Percentiles rank a stretch among this genome's conserved stretches.
phyloP scores from a whole-genome alignment of 2,329 filamentous ascomycete genomes.

The Lecanoromycetidae sp. region DNA sequence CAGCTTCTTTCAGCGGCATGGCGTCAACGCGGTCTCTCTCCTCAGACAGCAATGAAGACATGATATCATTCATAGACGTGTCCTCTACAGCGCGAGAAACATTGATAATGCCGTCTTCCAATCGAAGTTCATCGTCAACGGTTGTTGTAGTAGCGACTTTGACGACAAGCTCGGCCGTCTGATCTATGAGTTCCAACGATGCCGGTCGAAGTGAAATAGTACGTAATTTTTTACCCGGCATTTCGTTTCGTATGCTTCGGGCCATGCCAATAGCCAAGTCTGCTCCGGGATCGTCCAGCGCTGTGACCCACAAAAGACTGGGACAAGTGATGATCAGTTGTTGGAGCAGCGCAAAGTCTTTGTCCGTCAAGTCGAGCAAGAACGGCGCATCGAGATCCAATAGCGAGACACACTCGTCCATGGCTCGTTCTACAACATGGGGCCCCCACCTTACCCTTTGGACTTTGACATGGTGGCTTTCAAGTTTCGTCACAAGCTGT shows the following conservation, averaged over 20 bases:
- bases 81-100: conserved; percentile 7
- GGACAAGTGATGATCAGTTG: not conserved
- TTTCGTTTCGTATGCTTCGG: conserved; percentile 9
- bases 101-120: conserved; percentile 3
- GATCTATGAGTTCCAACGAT: not conserved
- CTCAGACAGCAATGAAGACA: conserved; percentile 8
- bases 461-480: conserved; percentile 11
- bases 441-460: too few species aligned
- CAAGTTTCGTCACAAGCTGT: too few species aligned
- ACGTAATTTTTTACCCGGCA: conserved; percentile 5
- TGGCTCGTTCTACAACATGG: too few species aligned
- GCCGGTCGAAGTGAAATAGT: not conserved
- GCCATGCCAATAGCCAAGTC: conserved; percentile 4
- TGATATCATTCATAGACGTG: conserved; percentile 1
- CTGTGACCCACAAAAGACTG: conserved; percentile 9
- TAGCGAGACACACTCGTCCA: conserved; percentile 11
- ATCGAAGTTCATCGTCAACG: conserved; percentile 6
- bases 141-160: not conserved
- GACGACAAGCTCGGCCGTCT: not conserved
- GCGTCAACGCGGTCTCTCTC: conserved; percentile 3
- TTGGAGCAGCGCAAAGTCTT: conserved; percentile 4
- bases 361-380: conserved; percentile 1
- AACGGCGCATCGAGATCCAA: conserved; percentile 6
- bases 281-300: not conserved
- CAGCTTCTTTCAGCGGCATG: not conserved